phyloP scores from a whole-genome alignment of 352 stramenopile species.

The Thalassiosira hispida region DNA sequence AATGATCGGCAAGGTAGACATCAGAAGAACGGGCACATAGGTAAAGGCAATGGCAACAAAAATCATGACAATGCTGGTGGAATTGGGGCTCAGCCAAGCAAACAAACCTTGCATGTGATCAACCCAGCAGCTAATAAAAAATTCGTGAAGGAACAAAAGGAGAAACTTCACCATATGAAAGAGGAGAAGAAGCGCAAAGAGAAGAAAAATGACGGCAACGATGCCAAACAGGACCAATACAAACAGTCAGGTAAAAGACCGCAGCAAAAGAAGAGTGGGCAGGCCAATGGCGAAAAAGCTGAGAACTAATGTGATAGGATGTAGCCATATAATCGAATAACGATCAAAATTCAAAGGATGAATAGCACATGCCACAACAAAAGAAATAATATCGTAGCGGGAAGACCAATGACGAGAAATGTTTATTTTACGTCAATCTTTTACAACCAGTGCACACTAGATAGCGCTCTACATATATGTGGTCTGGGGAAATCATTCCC shows the following conservation, averaged over 20 bases:
- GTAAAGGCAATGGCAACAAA: not conserved
- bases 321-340: no score
- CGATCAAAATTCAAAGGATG: no score
- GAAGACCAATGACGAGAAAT: no score
- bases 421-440: no score
- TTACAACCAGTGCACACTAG: no score
- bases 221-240: not conserved
- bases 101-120: not conserved
- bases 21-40: not conserved
- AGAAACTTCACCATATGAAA: not conserved
- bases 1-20: not conserved
- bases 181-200: constrained; percentile 1
- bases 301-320: no score
- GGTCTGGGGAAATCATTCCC: no score
- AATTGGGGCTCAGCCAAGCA: not conserved
- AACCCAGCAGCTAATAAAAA: constrained; percentile 2
- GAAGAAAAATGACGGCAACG: not conserved
- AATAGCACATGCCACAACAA: no score
- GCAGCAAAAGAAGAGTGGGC: no score
- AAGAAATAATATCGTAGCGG: no score
- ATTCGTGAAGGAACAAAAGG: not conserved
- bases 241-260: not conserved
- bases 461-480: no score
- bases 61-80: not conserved
- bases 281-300: no score